phyloP scores from a whole-genome alignment of 1,284 basidiomycete species.

The Coniferiporia sulphurascens region DNA sequence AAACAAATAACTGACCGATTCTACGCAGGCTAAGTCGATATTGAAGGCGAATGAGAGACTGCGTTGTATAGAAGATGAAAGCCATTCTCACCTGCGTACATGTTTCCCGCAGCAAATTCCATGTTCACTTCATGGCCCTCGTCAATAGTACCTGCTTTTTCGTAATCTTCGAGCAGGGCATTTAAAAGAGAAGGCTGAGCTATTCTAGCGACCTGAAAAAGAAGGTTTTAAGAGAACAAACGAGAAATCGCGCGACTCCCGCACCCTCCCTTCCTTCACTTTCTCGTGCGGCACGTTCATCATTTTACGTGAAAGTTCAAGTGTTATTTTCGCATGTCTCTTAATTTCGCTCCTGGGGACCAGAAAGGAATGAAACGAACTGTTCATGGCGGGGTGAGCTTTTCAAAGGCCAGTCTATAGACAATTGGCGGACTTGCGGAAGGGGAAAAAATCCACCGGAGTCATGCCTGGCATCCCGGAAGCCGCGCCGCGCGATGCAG shows the following conservation, averaged over 20 bases:
- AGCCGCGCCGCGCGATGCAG: not conserved
- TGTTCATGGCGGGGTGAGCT: not conserved
- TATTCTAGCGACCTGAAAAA: not conserved
- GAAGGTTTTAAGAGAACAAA: not conserved
- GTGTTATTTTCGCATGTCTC: conserved; percentile 3
- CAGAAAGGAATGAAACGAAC: conserved; percentile 13
- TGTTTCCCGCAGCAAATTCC: not conserved
- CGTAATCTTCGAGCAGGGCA: not conserved
- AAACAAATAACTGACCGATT: conserved; percentile 1
- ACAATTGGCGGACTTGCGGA: not conserved
- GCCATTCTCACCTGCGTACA: not conserved
- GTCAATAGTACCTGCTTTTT: not conserved
- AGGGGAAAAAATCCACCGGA: conserved; percentile 8
- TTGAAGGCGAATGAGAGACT: not conserved
- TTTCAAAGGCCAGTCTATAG: not conserved
- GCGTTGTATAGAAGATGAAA: not conserved
- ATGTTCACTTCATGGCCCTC: not conserved
- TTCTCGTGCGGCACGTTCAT: not conserved
- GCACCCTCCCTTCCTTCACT: conserved; percentile 4
- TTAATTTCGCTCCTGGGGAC: conserved; percentile 16
- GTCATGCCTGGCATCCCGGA: conserved; percentile 2
- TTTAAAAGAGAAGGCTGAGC: conserved; percentile 1
- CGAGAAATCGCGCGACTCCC: not conserved
- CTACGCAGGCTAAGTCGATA: conserved; percentile 6
- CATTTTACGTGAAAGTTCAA: conserved; percentile 2